A percentile compares a stretch with the other conserved stretches of the same genome.
Conservation (phyloP, 768 basidiomycete genomes). For the Pholiota molesta region DNA sequence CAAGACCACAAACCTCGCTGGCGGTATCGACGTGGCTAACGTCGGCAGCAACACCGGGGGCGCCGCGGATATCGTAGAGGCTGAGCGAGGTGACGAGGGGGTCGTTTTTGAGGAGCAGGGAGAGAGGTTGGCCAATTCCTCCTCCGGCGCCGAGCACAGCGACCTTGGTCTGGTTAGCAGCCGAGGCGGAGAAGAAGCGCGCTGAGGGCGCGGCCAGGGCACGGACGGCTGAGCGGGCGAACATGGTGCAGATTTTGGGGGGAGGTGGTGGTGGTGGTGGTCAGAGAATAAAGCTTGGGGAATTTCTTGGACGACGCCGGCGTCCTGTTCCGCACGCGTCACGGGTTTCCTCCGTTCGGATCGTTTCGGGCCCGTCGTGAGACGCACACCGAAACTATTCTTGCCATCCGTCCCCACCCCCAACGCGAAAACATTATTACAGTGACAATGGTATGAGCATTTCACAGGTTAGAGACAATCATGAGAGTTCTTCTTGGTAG, state of each 20-base stretch:
- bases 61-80: conserved; percentile 94
- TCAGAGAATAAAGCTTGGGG: conserved; percentile 17
- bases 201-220: conserved; percentile 53
- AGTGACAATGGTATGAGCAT: background rate
- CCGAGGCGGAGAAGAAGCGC: conserved; percentile 78
- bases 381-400: background rate
- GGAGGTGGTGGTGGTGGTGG: conserved; percentile 24
- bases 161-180: conserved; percentile 79
- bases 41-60: conserved; percentile 96
- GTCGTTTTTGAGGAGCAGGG: conserved; percentile 91
- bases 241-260: conserved; percentile 43
- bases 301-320: conserved; percentile 1
- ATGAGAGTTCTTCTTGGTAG: background rate
- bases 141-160: conserved; percentile 97
- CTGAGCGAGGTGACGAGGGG: conserved; percentile 84
- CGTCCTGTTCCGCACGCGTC: conserved; percentile 11
- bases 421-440: background rate
- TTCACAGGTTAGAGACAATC: too few relatives aligned
- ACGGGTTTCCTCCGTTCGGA: conserved; percentile 7
- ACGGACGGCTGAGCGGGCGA: conserved; percentile 66
- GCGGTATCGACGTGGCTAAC: conserved; percentile 92
- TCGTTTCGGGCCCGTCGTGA: conserved; percentile 6
- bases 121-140: conserved; percentile 98
- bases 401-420: background rate
- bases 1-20: conserved; percentile 62